Conservation (phyloP, 2,329 filamentous ascomycete genomes). For the Clarireedia hainanense region DNA sequence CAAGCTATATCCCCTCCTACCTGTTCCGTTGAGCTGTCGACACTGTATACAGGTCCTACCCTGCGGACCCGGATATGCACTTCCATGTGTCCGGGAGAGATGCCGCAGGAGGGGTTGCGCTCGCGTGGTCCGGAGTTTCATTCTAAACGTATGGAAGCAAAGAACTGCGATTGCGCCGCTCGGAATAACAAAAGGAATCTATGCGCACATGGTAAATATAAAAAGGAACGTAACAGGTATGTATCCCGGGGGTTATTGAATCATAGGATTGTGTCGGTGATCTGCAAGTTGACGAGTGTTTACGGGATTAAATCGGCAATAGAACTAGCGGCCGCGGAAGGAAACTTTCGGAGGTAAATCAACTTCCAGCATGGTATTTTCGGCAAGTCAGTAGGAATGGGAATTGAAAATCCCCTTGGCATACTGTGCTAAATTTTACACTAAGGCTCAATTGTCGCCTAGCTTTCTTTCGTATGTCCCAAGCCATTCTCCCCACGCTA, state of each 20-base stretch:
- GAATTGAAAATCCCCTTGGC: not conserved
- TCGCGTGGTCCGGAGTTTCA: not conserved
- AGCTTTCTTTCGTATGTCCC: not conserved
- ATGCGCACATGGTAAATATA: slow-evolving; percentile 2
- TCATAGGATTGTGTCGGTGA: too few relatives aligned
- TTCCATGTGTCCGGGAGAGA: not conserved
- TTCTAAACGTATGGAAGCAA: not conserved
- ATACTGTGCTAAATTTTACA: not conserved
- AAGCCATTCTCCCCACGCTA: not conserved
- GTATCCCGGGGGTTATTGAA: not conserved
- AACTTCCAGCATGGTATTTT: not conserved
- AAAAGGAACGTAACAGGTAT: not conserved
- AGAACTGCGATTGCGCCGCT: not conserved
- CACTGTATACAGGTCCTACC: not conserved
- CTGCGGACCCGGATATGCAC: not conserved
- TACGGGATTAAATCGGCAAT: not conserved
- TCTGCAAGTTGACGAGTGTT: too few relatives aligned
- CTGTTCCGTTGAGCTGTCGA: not conserved
- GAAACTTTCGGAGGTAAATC: not conserved
- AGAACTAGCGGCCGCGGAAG: not conserved
- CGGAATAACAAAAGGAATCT: not conserved
- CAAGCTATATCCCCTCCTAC: not conserved
- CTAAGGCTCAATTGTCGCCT: not conserved
- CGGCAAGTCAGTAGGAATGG: not conserved
- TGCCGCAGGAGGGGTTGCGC: not conserved